Evolutionary conservation across 805 yeast species (phyloP).

Genomic region (Huiozyma naganishii): DNA sequence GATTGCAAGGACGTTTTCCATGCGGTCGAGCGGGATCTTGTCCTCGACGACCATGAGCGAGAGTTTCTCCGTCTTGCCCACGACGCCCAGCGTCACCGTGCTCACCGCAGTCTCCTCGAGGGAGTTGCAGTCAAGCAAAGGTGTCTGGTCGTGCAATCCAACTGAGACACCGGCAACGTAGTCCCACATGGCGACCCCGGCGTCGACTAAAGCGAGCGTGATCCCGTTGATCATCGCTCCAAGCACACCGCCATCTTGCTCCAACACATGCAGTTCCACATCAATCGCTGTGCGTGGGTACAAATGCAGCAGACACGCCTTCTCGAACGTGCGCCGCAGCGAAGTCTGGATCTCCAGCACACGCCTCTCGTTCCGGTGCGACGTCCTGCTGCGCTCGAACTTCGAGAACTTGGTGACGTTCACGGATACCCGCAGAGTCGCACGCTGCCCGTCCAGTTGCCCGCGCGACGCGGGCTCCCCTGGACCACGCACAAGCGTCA

Average conservation of each 20-base stretch:
- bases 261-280: slow-evolving; percentile 63
- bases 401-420: slow-evolving; percentile 76
- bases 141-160: slow-evolving; percentile 68
- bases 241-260: slow-evolving; percentile 84
- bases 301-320: slow-evolving; percentile 60
- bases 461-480: slow-evolving; percentile 61
- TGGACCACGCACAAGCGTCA: slow-evolving; percentile 84
- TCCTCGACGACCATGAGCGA: slow-evolving; percentile 72
- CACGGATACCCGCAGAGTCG: slow-evolving; percentile 52
- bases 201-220: slow-evolving; percentile 84
- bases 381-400: slow-evolving; percentile 58
- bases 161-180: slow-evolving; percentile 73
- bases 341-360: slow-evolving; percentile 57
- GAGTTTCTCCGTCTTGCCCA: slow-evolving; percentile 73
- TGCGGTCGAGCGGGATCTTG: slow-evolving; percentile 69
- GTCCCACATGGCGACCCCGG: slow-evolving; percentile 90
- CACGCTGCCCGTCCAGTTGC: slow-evolving; percentile 39
- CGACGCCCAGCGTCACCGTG: slow-evolving; percentile 67
- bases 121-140: slow-evolving; percentile 71
- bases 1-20: slow-evolving; percentile 66
- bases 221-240: slow-evolving; percentile 75
- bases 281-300: slow-evolving; percentile 80
- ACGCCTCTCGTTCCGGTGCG: slow-evolving; percentile 54
- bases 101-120: slow-evolving; percentile 81
- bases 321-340: slow-evolving; percentile 57